Percentiles rank a stretch among this genome's conserved stretches.
These are phyloP conservation scores for Aureobasidium lini DNA, from an alignment of 2,329 filamentous ascomycete species.

Conservation along the genomic window DNA sequence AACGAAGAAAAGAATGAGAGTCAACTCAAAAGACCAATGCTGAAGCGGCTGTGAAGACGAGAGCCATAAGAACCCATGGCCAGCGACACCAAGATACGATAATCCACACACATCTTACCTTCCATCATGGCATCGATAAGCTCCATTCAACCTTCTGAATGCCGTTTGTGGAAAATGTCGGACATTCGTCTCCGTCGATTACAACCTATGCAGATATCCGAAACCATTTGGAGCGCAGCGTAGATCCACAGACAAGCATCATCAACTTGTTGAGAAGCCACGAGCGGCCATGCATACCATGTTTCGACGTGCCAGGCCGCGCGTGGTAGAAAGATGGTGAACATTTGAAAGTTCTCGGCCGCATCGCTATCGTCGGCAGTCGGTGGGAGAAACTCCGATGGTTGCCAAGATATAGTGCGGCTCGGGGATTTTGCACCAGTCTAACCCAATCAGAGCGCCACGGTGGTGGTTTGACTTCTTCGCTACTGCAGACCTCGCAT, in stretches of 20 bases:
- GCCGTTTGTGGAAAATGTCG: background rate
- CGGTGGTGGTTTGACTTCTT: background rate
- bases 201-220: background rate
- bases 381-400: background rate
- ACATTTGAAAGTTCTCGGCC: background rate
- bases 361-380: background rate
- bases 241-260: background rate
- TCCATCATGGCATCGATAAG: background rate
- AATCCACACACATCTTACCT: background rate
- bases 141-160: background rate
- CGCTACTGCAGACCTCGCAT: background rate
- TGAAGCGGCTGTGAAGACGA: too few relatives aligned
- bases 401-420: background rate
- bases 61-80: too few relatives aligned
- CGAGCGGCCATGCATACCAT: background rate
- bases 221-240: background rate
- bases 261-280: slow-evolving; percentile 3
- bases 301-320: background rate
- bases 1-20: background rate
- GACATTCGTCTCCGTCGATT: background rate
- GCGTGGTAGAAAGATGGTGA: background rate
- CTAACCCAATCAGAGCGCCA: background rate
- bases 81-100: background rate
- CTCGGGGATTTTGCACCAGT: background rate
- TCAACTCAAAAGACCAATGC: background rate